Evolutionary conservation across 768 basidiomycete genomes (phyloP), one percentile per base, ranked within the genome.

Genomic region (Naganishia vishniacii): DNA sequence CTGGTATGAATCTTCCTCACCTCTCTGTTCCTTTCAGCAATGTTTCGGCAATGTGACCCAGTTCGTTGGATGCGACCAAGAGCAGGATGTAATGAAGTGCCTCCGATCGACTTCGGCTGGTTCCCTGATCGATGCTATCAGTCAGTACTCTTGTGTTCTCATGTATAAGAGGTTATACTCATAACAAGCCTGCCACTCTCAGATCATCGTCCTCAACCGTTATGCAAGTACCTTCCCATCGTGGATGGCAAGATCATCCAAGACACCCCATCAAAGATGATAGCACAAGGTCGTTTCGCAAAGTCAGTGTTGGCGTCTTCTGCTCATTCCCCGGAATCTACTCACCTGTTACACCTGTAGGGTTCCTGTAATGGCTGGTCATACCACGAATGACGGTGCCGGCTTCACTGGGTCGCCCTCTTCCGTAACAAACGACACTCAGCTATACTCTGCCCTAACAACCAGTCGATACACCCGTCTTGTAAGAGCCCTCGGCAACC

Each of bases 221-320:
- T 59, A 4, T 69, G 68, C 63, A 69, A 69, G 48, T 69, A 67
- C 23, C 64, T 69, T 8, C 68, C 68, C 2, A 65, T 69, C 29
- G 37, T 69, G 3, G 68, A 69, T 44, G 68, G 68, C n/a, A 23
- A 46, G 18, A 31, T 60, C 28, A 67, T 69, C 48, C 46, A 59
- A 41, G 59, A 67, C 37, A 61, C 61, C 25, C 68, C 68, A 3
- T 65, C 64, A 25, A 59, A 62, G 13, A 58, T 59, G 26, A 44
- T 68, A 9, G 42, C 13, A 1, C 28, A 53, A 11, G 64, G 64
- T 26, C 42, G 48, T 18, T 68, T 65, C 26, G 40, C 59, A 3
- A 65, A 65, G 67, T 68, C 41, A 61, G 67, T 37, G 1, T n/a
- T 25, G 44, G 34, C 34, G 34, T 37, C 7, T 32, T 5, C 9